Evolutionary conservation across 352 stramenopile species (phyloP), one percentile per base, ranked within the genome.

Genomic region (Pythium folliculosum): DNA sequence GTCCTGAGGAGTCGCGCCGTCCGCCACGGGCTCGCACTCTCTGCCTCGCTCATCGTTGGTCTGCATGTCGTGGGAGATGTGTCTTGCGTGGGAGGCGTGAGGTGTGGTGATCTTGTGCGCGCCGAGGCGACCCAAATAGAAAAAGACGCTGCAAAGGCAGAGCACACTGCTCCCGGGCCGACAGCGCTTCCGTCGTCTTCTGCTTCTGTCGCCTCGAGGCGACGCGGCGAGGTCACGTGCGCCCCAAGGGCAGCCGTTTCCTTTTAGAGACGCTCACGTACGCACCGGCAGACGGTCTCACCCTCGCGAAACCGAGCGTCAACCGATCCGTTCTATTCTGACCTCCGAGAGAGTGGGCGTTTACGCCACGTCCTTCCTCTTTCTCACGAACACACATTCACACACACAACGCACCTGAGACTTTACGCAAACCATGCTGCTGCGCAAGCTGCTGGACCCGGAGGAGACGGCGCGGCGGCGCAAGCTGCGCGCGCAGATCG

Each of bases 401-500:
- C 27, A 32, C 27, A 32, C 27, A 32, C 27, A 32, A 32, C 3
- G 27, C 27, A 5, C 27, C 27, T 32, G 27, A 32, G 27, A 32
- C 27, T 32, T 32, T 5, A 32, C 27, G 27, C 27, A 2, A 17
- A 49, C 3, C 48, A 88, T 88, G 80, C 71, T 89, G 60, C 60
- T 86, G 49, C 73, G 81, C 17, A 79, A 67, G 45, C 61, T 91
- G 53, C 53, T 89, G 25, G 75, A 89, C 60, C 73, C 81, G 0
- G 76, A 91, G 37, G 81, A 89, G 66, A 77, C 75, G n/a, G 63
- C 63, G 38, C 76, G 76, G 19, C 72, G 76, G 17, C 76, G 77
- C 13, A 60, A 73, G 7, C 61, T 83, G 25, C 82, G 82, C 10
- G 82, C 80, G 35, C 73, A 72, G 17, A 89, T 91, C 65, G 69